A percentile compares a stretch with the other conserved stretches of the same genome.
phyloP scores from a whole-genome alignment of 163 green algal species.

The Volvox carteri region DNA sequence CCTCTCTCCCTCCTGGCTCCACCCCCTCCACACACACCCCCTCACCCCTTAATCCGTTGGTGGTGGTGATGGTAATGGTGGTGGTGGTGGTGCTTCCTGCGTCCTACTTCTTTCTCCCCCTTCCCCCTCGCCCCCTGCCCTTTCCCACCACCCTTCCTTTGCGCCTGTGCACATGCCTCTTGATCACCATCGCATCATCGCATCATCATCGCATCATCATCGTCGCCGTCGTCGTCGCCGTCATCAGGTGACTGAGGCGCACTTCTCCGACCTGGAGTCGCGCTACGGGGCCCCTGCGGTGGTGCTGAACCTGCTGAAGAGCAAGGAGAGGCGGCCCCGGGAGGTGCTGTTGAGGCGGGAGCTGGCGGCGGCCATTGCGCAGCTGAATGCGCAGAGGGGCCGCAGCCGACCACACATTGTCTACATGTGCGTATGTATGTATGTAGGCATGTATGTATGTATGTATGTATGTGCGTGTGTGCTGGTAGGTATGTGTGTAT shows the following conservation, averaged over 20 bases:
- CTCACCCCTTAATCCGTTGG: neutral
- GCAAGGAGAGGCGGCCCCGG: constrained; percentile 67
- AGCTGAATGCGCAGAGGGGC: constrained; percentile 75
- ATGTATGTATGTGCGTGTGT: constrained; percentile 64
- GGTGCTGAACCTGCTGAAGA: constrained; percentile 94
- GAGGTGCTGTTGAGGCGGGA: constrained; percentile 90
- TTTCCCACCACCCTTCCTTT: neutral
- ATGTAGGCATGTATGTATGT: neutral
- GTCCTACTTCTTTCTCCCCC: neutral
- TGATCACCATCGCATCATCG: no score
- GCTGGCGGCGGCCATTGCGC: constrained; percentile 79
- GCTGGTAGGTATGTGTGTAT: constrained; percentile 14
- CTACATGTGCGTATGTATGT: constrained; percentile 65
- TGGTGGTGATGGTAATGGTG: no score
- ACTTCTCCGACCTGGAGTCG: constrained; percentile 76
- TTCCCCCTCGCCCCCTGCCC: neutral
- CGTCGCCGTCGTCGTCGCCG: neutral
- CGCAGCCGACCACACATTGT: constrained; percentile 61
- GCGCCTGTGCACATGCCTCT: no score
- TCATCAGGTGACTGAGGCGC: constrained; percentile 65
- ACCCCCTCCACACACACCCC: neutral
- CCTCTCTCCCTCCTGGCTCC: no score
- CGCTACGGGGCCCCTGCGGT: constrained; percentile 90
- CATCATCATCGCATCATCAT: no score
- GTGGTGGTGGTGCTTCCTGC: no score